Evolutionary conservation across 2,329 filamentous ascomycete species (phyloP).

Genomic region (Talaromyces sp.): DNA sequence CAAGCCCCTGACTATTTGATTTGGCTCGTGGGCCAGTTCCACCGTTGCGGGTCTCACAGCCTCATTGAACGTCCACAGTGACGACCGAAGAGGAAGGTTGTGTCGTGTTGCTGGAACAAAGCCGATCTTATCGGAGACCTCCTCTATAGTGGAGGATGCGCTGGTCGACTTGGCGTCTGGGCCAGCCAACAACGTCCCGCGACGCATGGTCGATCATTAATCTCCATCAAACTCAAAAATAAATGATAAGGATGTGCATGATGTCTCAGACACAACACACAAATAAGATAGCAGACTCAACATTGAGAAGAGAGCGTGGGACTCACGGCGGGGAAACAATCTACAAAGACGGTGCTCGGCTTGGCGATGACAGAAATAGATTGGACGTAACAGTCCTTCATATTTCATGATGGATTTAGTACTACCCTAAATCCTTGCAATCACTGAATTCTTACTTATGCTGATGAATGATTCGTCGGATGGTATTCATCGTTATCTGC

Average conservation of each 20-base stretch:
- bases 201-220: neutral
- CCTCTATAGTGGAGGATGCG: neutral
- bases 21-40: neutral
- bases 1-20: neutral
- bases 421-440: too few species aligned
- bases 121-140: neutral
- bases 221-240: neutral
- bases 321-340: too few species aligned
- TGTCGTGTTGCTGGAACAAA: neutral
- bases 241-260: neutral
- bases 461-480: neutral
- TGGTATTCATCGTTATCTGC: neutral
- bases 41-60: neutral
- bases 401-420: too few species aligned
- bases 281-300: neutral
- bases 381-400: too few species aligned
- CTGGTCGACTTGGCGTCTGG: neutral
- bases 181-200: neutral
- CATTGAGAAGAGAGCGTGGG: neutral
- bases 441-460: neutral
- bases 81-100: neutral
- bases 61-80: too few species aligned
- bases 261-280: neutral
- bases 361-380: too few species aligned
- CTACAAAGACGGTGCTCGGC: too few species aligned